These are phyloP conservation scores for Pelargonium australe DNA, from an alignment of 441 rosid species.

Conservation along the genomic window DNA sequence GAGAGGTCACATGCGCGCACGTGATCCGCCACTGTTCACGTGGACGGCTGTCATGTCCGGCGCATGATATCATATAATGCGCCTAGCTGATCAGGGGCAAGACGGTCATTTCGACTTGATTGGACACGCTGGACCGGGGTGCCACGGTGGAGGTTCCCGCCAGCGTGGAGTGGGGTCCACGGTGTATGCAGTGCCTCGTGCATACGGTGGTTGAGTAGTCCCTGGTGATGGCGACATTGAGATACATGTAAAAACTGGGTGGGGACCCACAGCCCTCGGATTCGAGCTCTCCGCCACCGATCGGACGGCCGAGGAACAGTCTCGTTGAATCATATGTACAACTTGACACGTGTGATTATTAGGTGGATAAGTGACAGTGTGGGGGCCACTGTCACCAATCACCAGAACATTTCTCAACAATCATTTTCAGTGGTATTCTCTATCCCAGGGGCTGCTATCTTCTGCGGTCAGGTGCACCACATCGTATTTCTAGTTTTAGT, in stretches of 20 bases:
- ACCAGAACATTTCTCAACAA: neutral
- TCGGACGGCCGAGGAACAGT: neutral
- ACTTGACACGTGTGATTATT: conserved; percentile 6
- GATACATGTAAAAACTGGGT: neutral
- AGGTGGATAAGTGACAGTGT: neutral
- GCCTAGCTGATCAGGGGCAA: neutral
- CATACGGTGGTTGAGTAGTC: neutral
- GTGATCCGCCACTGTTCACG: conserved; percentile 39
- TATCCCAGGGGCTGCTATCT: neutral
- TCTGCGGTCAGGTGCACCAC: neutral
- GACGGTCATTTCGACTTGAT: neutral
- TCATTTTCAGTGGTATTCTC: neutral
- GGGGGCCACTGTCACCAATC: neutral
- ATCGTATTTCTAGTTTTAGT: too few species aligned
- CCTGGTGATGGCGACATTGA: neutral
- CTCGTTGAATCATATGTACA: neutral
- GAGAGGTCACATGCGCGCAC: conserved; percentile 52
- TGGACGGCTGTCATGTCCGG: conserved; percentile 40
- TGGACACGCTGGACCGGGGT: conserved; percentile 7
- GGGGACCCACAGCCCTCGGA: neutral
- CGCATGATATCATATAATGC: conserved; percentile 24
- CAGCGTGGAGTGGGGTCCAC: conserved; percentile 2
- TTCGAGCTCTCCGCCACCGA: neutral
- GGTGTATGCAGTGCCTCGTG: neutral
- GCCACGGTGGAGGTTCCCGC: conserved; percentile 5